A percentile compares a stretch with the other conserved stretches of the same genome.
Evolutionary conservation across 163 green algal species (phyloP).

Genomic region (Coccomyxa subellipsoidea): DNA sequence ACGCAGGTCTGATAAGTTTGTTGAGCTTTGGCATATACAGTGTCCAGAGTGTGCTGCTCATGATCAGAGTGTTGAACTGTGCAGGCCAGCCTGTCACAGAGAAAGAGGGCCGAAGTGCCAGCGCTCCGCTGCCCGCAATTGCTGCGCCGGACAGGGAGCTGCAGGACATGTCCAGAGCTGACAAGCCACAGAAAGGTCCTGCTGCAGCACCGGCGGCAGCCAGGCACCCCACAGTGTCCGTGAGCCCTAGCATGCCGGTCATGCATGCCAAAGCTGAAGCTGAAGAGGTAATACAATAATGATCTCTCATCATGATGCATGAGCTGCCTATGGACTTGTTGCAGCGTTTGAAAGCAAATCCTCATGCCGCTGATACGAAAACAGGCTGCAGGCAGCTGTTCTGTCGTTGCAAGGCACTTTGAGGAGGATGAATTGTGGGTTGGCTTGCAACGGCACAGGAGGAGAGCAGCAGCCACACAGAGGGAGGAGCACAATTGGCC

Average conservation of each 20-base stretch:
- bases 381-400: background rate
- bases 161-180: background rate
- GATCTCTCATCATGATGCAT: background rate
- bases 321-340: background rate
- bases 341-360: background rate
- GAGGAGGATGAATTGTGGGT: background rate
- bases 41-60: too few species aligned
- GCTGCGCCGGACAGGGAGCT: background rate
- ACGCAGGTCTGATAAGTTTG: too few species aligned
- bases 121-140: background rate
- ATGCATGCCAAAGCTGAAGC: background rate
- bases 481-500: background rate
- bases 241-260: background rate
- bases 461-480: background rate
- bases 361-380: background rate
- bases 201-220: background rate
- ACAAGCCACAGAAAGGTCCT: background rate
- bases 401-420: background rate
- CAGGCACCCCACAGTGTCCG: background rate
- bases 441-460: background rate
- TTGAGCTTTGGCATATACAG: too few species aligned
- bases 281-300: background rate
- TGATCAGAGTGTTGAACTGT: too few species aligned
- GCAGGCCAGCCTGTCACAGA: background rate
- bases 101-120: background rate